Conservation (phyloP, 2,329 filamentous ascomycete genomes). For the Bertia moriformis region DNA sequence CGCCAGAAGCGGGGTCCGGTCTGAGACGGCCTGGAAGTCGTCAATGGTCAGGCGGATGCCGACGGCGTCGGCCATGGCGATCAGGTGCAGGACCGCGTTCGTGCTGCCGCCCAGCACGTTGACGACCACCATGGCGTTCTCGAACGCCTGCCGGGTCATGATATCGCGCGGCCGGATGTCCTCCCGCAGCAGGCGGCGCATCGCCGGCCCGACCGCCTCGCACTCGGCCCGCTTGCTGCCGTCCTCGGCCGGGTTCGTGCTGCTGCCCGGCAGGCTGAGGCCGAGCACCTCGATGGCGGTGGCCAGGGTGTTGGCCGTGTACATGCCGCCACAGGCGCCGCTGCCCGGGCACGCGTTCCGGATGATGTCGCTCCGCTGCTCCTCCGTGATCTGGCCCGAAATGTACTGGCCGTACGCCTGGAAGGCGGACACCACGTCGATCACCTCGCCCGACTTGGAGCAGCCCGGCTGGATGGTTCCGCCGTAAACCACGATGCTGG, state of each 20-base stretch:
- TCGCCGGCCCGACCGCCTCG: constrained; percentile 35
- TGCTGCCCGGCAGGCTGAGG: constrained; percentile 33
- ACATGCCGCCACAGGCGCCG: constrained; percentile 37
- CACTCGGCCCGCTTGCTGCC: constrained; percentile 27
- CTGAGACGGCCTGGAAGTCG: constrained; percentile 44
- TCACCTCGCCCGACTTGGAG: constrained; percentile 40
- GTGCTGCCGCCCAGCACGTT: constrained; percentile 47
- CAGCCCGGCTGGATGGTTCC: constrained; percentile 88
- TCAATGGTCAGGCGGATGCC: constrained; percentile 45
- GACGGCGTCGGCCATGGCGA: constrained; percentile 43
- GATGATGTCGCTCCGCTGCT: no score
- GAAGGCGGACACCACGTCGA: constrained; percentile 65
- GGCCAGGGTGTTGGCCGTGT: constrained; percentile 36
- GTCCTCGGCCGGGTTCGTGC: constrained; percentile 33
- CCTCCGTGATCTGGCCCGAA: constrained; percentile 54
- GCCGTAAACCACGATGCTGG: constrained; percentile 94
- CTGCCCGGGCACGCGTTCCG: no score
- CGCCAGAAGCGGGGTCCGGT: constrained; percentile 41
- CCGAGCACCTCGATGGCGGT: constrained; percentile 33
- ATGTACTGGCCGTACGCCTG: constrained; percentile 64
- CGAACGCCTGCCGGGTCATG: constrained; percentile 41
- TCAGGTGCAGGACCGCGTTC: constrained; percentile 45
- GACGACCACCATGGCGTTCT: constrained; percentile 46
- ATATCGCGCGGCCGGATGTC: constrained; percentile 43
- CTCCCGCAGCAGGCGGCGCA: constrained; percentile 37